phyloP scores from a whole-genome alignment of 2,329 filamentous ascomycete genomes.

The Mariannaea elegans region DNA sequence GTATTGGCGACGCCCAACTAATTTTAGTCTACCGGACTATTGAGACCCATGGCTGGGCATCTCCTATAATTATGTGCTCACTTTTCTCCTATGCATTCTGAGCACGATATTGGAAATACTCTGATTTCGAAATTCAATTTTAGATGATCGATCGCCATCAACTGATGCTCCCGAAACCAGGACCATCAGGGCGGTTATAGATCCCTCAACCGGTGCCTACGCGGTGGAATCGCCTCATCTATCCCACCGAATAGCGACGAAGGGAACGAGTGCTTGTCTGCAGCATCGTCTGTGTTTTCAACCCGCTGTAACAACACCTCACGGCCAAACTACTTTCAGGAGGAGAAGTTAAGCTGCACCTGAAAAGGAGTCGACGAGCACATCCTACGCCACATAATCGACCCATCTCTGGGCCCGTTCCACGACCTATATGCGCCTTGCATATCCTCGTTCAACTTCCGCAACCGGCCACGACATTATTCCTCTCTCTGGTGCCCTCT shows the following conservation, averaged over 20 bases:
- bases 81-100: not conserved
- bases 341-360: not conserved
- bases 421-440: constrained; percentile 3
- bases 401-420: not conserved
- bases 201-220: no score
- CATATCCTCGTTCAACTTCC: constrained; percentile 6
- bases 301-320: no score
- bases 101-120: not conserved
- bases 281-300: not conserved
- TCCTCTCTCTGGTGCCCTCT: not conserved
- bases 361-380: not conserved
- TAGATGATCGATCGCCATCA: no score
- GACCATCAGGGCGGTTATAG: no score
- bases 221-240: no score
- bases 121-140: no score
- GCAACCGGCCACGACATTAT: not conserved
- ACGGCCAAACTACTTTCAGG: not conserved
- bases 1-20: constrained; percentile 24
- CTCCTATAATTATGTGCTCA: constrained; percentile 19
- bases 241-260: no score
- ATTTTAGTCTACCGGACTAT: constrained; percentile 33
- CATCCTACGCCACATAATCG: not conserved
- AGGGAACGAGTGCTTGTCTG: no score
- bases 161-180: no score
- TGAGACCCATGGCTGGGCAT: constrained; percentile 27